These are phyloP conservation scores for Penicillium diatomitis DNA, from an alignment of 495 filamentous ascomycete genomes.

Conservation along the genomic window DNA sequence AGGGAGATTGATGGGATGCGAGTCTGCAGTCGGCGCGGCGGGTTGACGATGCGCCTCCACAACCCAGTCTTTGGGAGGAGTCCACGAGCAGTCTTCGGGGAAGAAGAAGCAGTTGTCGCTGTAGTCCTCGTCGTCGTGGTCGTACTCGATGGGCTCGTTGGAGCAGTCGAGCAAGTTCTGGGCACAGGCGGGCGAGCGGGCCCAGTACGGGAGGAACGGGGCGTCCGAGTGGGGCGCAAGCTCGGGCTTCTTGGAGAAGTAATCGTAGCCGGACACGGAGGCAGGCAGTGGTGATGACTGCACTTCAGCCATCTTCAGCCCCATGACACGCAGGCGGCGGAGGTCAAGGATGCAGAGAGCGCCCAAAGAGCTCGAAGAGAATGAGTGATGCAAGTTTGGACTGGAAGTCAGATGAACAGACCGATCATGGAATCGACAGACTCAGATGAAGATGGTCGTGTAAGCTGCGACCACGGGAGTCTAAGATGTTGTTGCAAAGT, in stretches of 20 bases:
- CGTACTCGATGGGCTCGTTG: conserved; percentile 40
- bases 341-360: not conserved
- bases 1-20: too few species aligned
- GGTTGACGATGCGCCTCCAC: conserved; percentile 11
- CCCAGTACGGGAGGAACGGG: conserved; percentile 35
- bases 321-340: conserved; percentile 9
- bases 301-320: conserved; percentile 24
- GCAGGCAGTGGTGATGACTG: conserved; percentile 15
- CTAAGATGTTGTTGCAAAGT: too few species aligned
- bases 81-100: conserved; percentile 39
- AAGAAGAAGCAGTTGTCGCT: conserved; percentile 41
- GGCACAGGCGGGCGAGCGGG: conserved; percentile 28
- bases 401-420: too few species aligned
- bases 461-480: too few species aligned
- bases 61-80: conserved; percentile 26
- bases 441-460: too few species aligned
- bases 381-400: not conserved
- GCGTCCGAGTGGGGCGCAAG: conserved; percentile 4
- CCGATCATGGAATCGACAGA: too few species aligned
- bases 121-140: conserved; percentile 38
- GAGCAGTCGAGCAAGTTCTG: conserved; percentile 33
- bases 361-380: conserved; percentile 5
- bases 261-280: not conserved
- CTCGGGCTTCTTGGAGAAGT: conserved; percentile 9
- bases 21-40: too few species aligned